Base-by-base conservation (phyloP, 768 basidiomycete species). In the Serendipita indica region DNA sequence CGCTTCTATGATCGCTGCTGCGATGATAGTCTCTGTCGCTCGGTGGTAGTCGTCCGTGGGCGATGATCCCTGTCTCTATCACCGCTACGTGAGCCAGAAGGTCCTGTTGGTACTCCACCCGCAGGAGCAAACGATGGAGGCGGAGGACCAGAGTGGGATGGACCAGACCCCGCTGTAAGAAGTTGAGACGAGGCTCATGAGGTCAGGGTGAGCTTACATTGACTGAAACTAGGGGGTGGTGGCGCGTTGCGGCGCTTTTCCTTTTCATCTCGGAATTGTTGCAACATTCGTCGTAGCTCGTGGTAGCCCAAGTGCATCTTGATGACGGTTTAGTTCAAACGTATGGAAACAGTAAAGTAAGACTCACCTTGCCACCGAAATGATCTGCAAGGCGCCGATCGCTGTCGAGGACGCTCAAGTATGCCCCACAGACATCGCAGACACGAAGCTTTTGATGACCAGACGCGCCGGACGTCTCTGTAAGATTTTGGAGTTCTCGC, bases 291-390 rank as follows among this genome's bases (percentile, higher is more conserved):
- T 59, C 96, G 89, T 62, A 99, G 77, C 72, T 98, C 93, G 70
- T 97, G 92, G 73, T 99, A 99, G 7, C 96, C 96, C 67, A 98
- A 72, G n/a, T 98, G 96, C 89, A 99, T 94, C 96, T 97, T n/a
- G n/a, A n/a, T n/a, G n/a, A n/a, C n/a, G n/a, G n/a, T n/a, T n/a
- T n/a, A n/a, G n/a, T n/a, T n/a, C n/a, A n/a, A n/a, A n/a, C n/a
- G n/a, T n/a, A n/a, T n/a, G n/a, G n/a, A n/a, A n/a, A n/a, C n/a
- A n/a, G n/a, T n/a, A n/a, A n/a, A n/a, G n/a, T n/a, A n/a, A n/a
- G 18, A 71, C 85, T 70, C 66, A 89, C 94, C 77, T 99, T 99
- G 67, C 96, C 96, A 72, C 96, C 96, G 75, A 99, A 99, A 72
- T 99, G 96, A 75, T 99, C 96, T 57, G 96, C 96, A 61, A 99